These are phyloP conservation scores for Cryptococcus sp. DNA, from an alignment of 1,284 basidiomycete species.

Conservation along the genomic window DNA sequence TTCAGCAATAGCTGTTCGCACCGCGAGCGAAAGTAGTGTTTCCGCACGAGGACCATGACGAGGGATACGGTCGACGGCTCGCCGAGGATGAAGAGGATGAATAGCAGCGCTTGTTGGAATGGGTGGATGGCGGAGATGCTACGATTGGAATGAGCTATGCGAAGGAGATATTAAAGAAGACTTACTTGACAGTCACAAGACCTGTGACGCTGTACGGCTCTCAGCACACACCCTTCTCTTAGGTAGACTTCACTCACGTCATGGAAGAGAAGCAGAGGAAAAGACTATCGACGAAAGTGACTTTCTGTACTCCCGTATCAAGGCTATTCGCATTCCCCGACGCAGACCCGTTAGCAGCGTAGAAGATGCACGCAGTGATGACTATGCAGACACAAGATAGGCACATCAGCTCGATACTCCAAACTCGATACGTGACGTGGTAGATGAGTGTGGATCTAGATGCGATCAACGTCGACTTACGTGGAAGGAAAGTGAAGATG, in stretches of 20 bases:
- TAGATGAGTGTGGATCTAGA: neutral
- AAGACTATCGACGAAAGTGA: conserved; percentile 36
- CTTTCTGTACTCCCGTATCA: conserved; percentile 22
- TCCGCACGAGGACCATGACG: conserved; percentile 42
- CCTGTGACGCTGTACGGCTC: conserved; percentile 28
- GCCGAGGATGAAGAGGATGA: conserved; percentile 42
- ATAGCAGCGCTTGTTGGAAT: conserved; percentile 41
- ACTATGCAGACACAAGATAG: conserved; percentile 9
- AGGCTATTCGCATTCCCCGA: conserved; percentile 27
- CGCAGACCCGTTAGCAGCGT: conserved; percentile 33
- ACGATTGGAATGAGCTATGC: neutral
- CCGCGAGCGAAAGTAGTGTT: conserved; percentile 34
- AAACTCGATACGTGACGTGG: neutral
- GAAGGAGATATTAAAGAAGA: neutral
- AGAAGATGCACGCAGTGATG: conserved; percentile 34
- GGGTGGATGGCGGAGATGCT: conserved; percentile 38
- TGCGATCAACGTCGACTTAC: conserved; percentile 2
- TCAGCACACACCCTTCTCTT: neutral
- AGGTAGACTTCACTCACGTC: conserved; percentile 29
- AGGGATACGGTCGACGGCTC: conserved; percentile 37
- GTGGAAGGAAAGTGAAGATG: conserved; percentile 38
- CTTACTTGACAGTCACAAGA: conserved; percentile 38
- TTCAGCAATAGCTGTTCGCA: conserved; percentile 33
- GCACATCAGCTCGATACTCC: too few relatives aligned
- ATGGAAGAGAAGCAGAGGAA: conserved; percentile 41